These are phyloP conservation scores for Borovskyia barvae DNA, from an alignment of 208 protist species.

Conservation along the genomic window DNA sequence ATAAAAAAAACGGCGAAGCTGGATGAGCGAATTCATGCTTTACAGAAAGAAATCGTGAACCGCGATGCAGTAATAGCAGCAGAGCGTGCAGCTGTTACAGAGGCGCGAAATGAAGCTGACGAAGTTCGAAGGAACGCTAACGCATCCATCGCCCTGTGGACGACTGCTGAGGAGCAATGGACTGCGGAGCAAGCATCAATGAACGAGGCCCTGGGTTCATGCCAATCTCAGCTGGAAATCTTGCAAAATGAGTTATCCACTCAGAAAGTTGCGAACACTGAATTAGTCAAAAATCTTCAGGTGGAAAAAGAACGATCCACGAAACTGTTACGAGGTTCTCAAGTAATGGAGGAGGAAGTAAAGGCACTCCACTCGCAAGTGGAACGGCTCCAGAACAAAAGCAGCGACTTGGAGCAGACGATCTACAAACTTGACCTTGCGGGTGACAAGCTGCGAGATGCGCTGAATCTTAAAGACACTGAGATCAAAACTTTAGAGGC, in stretches of 20 bases:
- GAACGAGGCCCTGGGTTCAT: conserved; percentile 35
- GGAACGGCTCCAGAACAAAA: conserved; percentile 58
- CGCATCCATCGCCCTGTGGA: conserved; percentile 71
- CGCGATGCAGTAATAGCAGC: conserved; percentile 48
- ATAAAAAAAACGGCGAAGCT: conserved; percentile 57
- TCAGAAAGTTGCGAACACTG: conserved; percentile 1
- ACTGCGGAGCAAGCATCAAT: conserved; percentile 52
- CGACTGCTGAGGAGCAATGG: conserved; percentile 75
- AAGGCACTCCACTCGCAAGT: conserved; percentile 33
- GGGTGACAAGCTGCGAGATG: conserved; percentile 61
- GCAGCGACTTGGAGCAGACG: conserved; percentile 63
- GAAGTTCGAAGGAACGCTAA: conserved; percentile 67
- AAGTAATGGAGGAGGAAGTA: conserved; percentile 37
- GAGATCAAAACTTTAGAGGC: conserved; percentile 63
- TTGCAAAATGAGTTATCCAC: conserved; percentile 17
- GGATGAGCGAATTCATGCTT: conserved; percentile 59
- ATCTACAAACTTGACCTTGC: conserved; percentile 69
- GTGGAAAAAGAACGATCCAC: conserved; percentile 30
- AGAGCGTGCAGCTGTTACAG: conserved; percentile 31
- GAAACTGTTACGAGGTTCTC: conserved; percentile 23
- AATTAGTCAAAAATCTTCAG: conserved; percentile 31
- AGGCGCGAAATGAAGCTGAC: conserved; percentile 55
- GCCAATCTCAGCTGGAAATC: conserved; percentile 5
- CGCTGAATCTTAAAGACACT: conserved; percentile 64
- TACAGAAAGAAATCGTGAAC: conserved; percentile 64